Base-by-base conservation (phyloP, 176 grass and related monocot genomes). In the Coix lacrymajobi region DNA sequence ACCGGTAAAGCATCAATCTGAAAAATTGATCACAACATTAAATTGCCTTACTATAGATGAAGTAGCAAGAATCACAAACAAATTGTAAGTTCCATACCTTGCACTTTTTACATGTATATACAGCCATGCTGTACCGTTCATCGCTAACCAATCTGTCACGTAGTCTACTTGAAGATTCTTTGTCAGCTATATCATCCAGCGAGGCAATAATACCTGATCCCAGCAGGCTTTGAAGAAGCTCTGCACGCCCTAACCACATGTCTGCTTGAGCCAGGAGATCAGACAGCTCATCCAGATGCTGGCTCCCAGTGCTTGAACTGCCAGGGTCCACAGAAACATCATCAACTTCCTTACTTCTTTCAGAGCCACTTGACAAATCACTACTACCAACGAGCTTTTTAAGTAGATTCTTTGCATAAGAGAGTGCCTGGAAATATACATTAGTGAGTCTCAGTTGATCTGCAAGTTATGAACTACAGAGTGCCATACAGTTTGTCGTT, bases 61-160 rank as follows among this genome's bases (percentile, higher is more conserved):
- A 73, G 31, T 22, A 73, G 25, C 25, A 86, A 46, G 83, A 83
- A 79, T 8, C 44, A 74, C 52, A 85, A 78, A 62, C 52, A 43
- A 56, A 38, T 51, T 40, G 34, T 46, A 81, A 67, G 24, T 72
- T 78, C 73, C 58, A 43, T 89, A 97, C 95, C 96, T 98, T 98
- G 90, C 96, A 98, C 67, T 98, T 98, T 87, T 86, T 98, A 86
- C 92, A 95, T 74, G 96, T 98, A 86, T 98, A 98, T 77, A 98
- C 91, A 85, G 92, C 96, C 96, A 95, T 95, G 85, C 96, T 98
- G 80, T 98, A 98, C 32, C 81, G 70, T 75, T 98, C 96, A 89
- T 93, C 87, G 4, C 78, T 79, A 43, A 95, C 90, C 52, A 98
- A 84, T 83, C 90, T 84, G 81, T 98, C 96, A 82, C 96, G 89